Percentiles rank a stretch among this genome's conserved stretches.
Evolutionary conservation across 2,329 filamentous ascomycete species (phyloP).

Genomic region (Pyrenochaeta sp.): DNA sequence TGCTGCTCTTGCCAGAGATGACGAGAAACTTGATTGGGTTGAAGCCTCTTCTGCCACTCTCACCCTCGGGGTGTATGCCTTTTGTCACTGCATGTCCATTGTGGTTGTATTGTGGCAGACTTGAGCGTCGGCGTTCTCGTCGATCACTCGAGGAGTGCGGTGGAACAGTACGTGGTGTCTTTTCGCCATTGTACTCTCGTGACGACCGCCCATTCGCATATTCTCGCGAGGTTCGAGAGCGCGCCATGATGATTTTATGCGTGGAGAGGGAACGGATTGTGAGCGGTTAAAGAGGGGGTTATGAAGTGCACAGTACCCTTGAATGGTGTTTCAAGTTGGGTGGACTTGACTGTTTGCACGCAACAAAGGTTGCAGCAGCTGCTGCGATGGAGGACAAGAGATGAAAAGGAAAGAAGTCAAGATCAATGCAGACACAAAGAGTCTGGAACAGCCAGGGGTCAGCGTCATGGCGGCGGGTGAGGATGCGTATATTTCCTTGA

Average conservation of each 20-base stretch:
- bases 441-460: conserved; percentile 10
- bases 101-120: conserved; percentile 51
- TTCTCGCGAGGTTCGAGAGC: conserved; percentile 23
- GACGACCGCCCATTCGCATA: conserved; percentile 19
- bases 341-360: no score
- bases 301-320: conserved; percentile 4
- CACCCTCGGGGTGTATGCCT: conserved; percentile 62
- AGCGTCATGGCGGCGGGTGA: conserved; percentile 26
- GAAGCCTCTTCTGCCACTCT: conserved; percentile 72
- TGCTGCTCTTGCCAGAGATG: conserved; percentile 70
- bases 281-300: conserved; percentile 3
- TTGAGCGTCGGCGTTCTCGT: conserved; percentile 16
- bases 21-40: conserved; percentile 69
- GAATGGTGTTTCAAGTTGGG: no score
- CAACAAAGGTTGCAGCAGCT: conserved; percentile 3
- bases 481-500: conserved; percentile 30
- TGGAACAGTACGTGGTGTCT: conserved; percentile 23
- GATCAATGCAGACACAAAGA: conserved; percentile 8
- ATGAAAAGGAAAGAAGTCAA: conserved; percentile 5
- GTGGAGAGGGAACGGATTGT: conserved; percentile 1
- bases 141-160: conserved; percentile 15
- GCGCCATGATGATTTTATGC: conserved; percentile 21
- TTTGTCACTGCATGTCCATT: conserved; percentile 53
- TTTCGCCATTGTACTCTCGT: conserved; percentile 33
- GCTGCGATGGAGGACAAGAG: conserved; percentile 5